Conservation (phyloP, 768 basidiomycete genomes). For the Lentinula sp. region DNA sequence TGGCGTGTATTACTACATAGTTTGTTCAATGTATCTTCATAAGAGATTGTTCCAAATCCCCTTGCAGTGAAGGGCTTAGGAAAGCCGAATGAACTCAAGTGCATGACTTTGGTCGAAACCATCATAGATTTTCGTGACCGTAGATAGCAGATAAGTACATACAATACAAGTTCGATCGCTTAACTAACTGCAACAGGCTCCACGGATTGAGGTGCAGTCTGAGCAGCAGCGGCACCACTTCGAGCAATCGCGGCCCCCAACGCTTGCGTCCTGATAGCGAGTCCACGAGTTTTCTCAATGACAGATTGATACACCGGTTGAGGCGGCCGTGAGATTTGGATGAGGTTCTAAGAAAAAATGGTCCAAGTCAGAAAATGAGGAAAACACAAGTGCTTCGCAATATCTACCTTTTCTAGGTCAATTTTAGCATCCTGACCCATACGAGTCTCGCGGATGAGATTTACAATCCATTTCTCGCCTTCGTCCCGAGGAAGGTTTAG, state of each 20-base stretch:
- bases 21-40: too few species aligned
- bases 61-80: too few species aligned
- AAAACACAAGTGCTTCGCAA: background rate
- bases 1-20: too few species aligned
- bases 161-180: background rate
- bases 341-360: slow-evolving; percentile 68
- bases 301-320: slow-evolving; percentile 89
- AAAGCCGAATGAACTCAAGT: too few species aligned
- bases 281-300: slow-evolving; percentile 91
- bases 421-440: slow-evolving; percentile 98
- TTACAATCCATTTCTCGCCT: slow-evolving; percentile 99
- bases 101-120: too few species aligned
- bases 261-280: slow-evolving; percentile 87
- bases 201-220: background rate
- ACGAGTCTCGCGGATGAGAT: slow-evolving; percentile 94
- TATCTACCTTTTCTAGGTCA: slow-evolving; percentile 81
- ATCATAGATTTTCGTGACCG: background rate
- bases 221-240: slow-evolving; percentile 15
- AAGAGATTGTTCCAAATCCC: too few species aligned
- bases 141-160: background rate
- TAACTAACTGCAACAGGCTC: slow-evolving; percentile 17
- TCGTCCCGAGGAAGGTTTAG: slow-evolving; percentile 92
- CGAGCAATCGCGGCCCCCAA: slow-evolving; percentile 65
- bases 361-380: background rate
- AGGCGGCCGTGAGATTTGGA: slow-evolving; percentile 88